Evolutionary conservation across 176 grass and related monocot genomes (phyloP).

Genomic region (Aegilops longissima): DNA sequence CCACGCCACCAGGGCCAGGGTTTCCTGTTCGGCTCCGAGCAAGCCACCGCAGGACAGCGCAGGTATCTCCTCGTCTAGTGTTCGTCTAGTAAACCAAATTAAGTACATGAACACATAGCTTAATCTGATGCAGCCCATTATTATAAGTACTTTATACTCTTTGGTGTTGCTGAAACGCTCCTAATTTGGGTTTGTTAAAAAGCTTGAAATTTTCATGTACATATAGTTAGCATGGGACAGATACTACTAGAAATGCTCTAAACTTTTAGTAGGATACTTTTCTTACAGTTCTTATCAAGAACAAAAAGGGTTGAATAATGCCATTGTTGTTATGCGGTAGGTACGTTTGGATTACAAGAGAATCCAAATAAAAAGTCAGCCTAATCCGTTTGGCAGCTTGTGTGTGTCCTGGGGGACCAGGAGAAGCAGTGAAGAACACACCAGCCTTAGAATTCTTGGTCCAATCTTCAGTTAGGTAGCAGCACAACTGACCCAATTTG

Average conservation of each 20-base stretch:
- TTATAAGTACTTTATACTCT: background rate
- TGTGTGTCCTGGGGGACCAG: constrained; percentile 2
- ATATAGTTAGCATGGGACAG: background rate
- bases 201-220: background rate
- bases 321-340: background rate
- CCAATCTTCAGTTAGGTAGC: constrained; percentile 19
- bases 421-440: constrained; percentile 21
- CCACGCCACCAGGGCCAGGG: no score
- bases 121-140: background rate
- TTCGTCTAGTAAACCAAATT: constrained; percentile 1
- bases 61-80: no score
- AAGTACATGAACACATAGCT: background rate
- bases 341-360: background rate
- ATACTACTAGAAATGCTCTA: background rate
- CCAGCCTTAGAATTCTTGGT: background rate
- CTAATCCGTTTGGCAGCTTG: constrained; percentile 25
- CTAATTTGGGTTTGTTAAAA: background rate
- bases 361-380: background rate
- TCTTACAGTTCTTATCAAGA: background rate
- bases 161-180: background rate
- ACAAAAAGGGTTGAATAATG: background rate
- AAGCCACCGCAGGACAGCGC: no score
- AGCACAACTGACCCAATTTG: constrained; percentile 9
- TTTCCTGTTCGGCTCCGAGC: no score
- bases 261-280: constrained; percentile 4